Evolutionary conservation across 257 asterid genomes (phyloP).

Genomic region (Avicennia marina): DNA sequence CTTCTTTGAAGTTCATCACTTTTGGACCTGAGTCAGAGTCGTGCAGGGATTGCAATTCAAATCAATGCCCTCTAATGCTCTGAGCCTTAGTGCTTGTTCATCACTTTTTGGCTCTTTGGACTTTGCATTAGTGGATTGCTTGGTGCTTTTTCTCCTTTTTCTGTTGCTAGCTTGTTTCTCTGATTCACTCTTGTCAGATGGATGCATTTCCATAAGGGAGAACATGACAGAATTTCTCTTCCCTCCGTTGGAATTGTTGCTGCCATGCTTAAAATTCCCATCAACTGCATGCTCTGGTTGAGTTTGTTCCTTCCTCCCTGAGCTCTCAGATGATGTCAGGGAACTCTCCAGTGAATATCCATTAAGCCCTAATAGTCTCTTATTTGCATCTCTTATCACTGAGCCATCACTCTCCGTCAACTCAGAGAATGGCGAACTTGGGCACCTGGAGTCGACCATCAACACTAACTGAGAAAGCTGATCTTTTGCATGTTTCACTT

Average conservation of each 20-base stretch:
- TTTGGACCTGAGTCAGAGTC: slow-evolving; percentile 40
- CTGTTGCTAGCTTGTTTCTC: slow-evolving; percentile 13
- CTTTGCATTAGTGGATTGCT: slow-evolving; percentile 18
- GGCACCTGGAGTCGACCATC: slow-evolving; percentile 50
- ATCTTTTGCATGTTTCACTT: slow-evolving; percentile 55
- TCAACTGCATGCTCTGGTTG: slow-evolving; percentile 6
- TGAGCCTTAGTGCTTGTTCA: slow-evolving; percentile 20
- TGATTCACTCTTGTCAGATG: slow-evolving; percentile 22
- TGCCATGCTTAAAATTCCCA: background rate
- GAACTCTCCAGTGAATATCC: slow-evolving; percentile 53
- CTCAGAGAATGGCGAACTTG: slow-evolving; percentile 42
- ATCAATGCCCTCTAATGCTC: slow-evolving; percentile 34
- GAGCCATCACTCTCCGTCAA: slow-evolving; percentile 48
- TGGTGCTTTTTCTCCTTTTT: slow-evolving; percentile 30
- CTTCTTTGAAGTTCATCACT: slow-evolving; percentile 39
- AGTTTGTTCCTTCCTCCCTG: slow-evolving; percentile 25
- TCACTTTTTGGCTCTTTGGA: slow-evolving; percentile 8
- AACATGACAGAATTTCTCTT: slow-evolving; percentile 24
- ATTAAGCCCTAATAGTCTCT: slow-evolving; percentile 16
- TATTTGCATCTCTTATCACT: slow-evolving; percentile 18
- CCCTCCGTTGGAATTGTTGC: background rate
- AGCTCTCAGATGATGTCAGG: slow-evolving; percentile 56
- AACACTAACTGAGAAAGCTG: slow-evolving; percentile 62
- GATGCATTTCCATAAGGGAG: slow-evolving; percentile 41
- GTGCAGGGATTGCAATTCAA: slow-evolving; percentile 44